phyloP scores from a whole-genome alignment of 129 eudicot genomes.

The Artemisia argyi region DNA sequence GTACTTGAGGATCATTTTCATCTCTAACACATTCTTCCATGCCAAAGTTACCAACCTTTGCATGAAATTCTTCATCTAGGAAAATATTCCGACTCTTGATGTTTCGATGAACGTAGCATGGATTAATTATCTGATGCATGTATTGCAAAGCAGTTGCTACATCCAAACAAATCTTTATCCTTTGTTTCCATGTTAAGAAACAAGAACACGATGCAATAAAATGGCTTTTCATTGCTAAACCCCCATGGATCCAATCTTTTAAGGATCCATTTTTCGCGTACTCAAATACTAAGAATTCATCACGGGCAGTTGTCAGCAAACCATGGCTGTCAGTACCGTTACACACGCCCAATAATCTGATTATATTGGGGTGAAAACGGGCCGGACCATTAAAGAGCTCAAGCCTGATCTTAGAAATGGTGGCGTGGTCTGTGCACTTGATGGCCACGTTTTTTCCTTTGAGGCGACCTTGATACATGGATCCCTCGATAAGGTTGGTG shows the following conservation, averaged over 20 bases:
- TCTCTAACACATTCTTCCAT: conserved; percentile 46
- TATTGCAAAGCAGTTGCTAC: conserved; percentile 77
- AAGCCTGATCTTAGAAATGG: conserved; percentile 54
- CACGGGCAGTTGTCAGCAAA: not conserved
- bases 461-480: conserved; percentile 74
- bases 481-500: conserved; percentile 70
- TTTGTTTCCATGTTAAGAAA: conserved; percentile 83
- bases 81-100: conserved; percentile 80
- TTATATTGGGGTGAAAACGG: conserved; percentile 68
- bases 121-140: conserved; percentile 74
- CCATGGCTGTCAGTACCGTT: conserved; percentile 7
- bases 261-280: conserved; percentile 84
- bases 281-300: conserved; percentile 63
- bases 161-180: conserved; percentile 80
- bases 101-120: conserved; percentile 60
- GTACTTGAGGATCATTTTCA: conserved; percentile 21
- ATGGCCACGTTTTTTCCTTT: conserved; percentile 74
- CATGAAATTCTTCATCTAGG: conserved; percentile 79
- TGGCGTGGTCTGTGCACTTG: conserved; percentile 39
- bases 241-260: conserved; percentile 97
- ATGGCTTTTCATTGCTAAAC: conserved; percentile 90
- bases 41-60: conserved; percentile 84
- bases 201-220: conserved; percentile 82
- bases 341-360: conserved; percentile 63
- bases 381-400: conserved; percentile 52